Conservation (phyloP, 2,329 filamentous ascomycete genomes). For the Trichoderma sp. region DNA sequence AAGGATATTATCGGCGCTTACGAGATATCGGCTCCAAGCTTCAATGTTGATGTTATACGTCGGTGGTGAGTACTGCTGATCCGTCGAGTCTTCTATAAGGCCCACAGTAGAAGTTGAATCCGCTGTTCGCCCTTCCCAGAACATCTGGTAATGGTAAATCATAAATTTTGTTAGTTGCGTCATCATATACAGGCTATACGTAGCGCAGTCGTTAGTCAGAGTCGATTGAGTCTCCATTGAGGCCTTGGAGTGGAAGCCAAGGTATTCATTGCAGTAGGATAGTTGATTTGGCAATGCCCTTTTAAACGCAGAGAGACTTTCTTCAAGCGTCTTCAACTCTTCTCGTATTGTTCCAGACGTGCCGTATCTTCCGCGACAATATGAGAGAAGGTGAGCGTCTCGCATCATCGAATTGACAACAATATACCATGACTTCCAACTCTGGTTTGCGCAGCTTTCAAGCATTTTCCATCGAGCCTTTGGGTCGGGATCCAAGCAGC, state of each 20-base stretch:
- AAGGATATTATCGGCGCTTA: background rate
- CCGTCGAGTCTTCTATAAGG: background rate
- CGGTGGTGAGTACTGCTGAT: background rate
- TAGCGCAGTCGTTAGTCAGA: background rate
- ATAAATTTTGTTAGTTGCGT: background rate
- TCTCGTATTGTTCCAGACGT: background rate
- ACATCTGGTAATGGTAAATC: background rate
- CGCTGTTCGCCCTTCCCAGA: background rate
- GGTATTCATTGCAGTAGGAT: background rate
- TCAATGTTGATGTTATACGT: background rate
- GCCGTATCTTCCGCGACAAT: background rate
- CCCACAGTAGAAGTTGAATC: background rate
- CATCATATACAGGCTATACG: background rate
- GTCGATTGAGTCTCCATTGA: background rate
- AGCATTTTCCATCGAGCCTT: background rate
- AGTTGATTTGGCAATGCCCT: background rate
- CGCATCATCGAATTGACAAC: background rate
- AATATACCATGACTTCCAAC: background rate
- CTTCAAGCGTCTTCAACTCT: background rate
- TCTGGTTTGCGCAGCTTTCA: background rate
- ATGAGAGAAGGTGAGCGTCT: background rate
- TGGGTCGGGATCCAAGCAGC: background rate
- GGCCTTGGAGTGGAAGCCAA: background rate
- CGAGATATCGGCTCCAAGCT: background rate
- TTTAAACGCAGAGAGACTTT: background rate